Conservation (phyloP, 1,139 yeast species). For the Blastobotrys malaysiensis region DNA sequence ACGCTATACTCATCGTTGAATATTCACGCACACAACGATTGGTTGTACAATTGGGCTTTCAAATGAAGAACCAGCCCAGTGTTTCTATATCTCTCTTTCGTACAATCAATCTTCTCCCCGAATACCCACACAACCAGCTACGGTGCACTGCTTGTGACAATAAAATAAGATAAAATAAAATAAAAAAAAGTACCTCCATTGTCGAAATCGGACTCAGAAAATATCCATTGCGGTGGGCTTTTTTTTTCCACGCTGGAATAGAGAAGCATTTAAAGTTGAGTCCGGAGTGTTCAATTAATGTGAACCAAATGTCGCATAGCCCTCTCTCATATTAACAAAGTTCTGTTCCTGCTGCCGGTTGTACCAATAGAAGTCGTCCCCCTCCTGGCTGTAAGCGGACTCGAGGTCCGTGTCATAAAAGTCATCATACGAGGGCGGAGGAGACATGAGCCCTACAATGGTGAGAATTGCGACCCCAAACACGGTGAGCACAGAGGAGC, state of each 20-base stretch:
- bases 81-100: too few relatives aligned
- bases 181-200: neutral
- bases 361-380: neutral
- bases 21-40: too few relatives aligned
- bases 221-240: too few relatives aligned
- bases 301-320: neutral
- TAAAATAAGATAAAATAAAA: too few relatives aligned
- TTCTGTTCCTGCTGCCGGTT: neutral
- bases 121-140: neutral
- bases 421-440: constrained; percentile 12
- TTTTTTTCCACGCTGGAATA: neutral
- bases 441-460: constrained; percentile 21
- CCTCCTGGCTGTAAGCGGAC: constrained; percentile 2
- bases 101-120: too few relatives aligned
- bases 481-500: constrained; percentile 17
- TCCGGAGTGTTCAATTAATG: neutral
- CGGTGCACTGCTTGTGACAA: neutral
- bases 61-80: neutral
- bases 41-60: neutral
- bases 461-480: constrained; percentile 14
- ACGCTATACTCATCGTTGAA: neutral
- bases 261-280: neutral
- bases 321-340: neutral
- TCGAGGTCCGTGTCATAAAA: constrained; percentile 19
- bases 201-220: neutral